Percentiles rank a stretch among this genome's conserved stretches.
Conservation (phyloP, 352 stramenopile species). For the Pythium aristosporum region DNA sequence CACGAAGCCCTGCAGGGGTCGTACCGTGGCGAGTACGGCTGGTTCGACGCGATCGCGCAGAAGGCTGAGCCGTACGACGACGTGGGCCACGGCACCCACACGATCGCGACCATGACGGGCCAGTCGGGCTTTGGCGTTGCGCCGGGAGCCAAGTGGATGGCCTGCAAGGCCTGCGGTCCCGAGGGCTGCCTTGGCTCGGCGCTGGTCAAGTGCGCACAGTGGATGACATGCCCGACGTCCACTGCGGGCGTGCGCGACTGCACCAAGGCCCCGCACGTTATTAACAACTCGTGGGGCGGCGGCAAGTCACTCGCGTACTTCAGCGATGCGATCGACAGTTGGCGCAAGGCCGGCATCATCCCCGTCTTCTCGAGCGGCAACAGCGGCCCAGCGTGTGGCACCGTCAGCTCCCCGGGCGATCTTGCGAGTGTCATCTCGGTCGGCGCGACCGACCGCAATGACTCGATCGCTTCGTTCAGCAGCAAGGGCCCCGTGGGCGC, state of each 20-base stretch:
- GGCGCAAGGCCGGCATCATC: conserved; percentile 35
- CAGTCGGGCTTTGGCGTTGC: conserved; percentile 30
- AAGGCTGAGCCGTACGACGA: conserved; percentile 27
- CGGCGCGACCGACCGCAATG: conserved; percentile 27
- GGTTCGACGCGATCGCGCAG: conserved; percentile 32
- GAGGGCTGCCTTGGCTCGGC: conserved; percentile 20
- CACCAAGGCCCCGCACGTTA: conserved; percentile 36
- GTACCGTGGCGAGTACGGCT: conserved; percentile 20
- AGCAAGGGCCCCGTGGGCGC: conserved; percentile 26
- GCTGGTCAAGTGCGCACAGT: conserved; percentile 31
- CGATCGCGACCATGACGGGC: conserved; percentile 32
- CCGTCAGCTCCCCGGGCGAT: conserved; percentile 28
- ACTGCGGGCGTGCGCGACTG: conserved; percentile 26
- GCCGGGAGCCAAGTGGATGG: conserved; percentile 33
- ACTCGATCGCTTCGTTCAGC: conserved; percentile 31
- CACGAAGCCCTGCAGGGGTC: conserved; percentile 20
- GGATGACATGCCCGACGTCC: conserved; percentile 23
- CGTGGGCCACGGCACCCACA: conserved; percentile 38
- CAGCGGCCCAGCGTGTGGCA: conserved; percentile 28
- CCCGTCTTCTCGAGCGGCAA: conserved; percentile 39
- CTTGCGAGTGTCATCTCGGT: conserved; percentile 35
- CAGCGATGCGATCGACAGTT: conserved; percentile 28
- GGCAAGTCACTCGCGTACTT: conserved; percentile 20
- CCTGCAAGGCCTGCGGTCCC: conserved; percentile 26
- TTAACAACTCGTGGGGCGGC: conserved; percentile 42